Base-by-base conservation (phyloP, 2,329 filamentous ascomycete genomes). In the Eutypella sp. region DNA sequence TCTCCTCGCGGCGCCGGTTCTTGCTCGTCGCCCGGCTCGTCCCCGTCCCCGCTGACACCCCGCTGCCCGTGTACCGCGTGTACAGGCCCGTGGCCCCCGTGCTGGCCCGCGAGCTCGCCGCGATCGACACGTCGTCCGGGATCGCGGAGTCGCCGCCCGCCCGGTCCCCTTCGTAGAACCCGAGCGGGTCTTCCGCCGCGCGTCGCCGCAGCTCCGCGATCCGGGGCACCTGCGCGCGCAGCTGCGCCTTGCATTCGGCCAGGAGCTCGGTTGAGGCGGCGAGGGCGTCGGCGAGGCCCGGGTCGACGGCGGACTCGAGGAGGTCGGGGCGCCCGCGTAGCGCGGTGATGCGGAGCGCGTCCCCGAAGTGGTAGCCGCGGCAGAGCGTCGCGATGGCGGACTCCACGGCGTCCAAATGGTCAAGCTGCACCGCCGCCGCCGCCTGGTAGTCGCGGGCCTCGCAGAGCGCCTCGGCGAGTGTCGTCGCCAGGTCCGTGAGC, bases 91-190 rank as follows among this genome's bases (percentile, higher is more conserved):
- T 91, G n/a, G 87, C 86, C 37, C 82, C 81, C 0, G 92, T 96
- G 49, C 82, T 87, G 18, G 89, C 74, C 43, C 91, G 81, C 3
- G 90, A 96, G 43, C 72, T 78, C 0, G 91, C 87, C 0, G 93
- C 93, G 2, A 99, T 75, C 2, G 89, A 96, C 41, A 99, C 78
- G 66, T 99, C 91, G 62, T 99, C 93, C 0, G 92, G 93, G 1
- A 95, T 39, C 11, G 36, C 76, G 54, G 95, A 88, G 4, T 68
- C 73, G 46, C 79, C 83, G 1, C 67, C 71, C 5, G 73, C 73
- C 4, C 80, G 73, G 56, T 90, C 86, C 44, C 89, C 89, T 55
- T 93, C 89, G 66, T 89, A 95, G 69, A 95, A 96, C 3, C 85
- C 85, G 25, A 96, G 73, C 0, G 93, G 93, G 57, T 99, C 90